A percentile compares a stretch with the other conserved stretches of the same genome.
These are phyloP conservation scores for Hymenoscyphus occultus DNA, from an alignment of 2,329 filamentous ascomycete species.

Conservation along the genomic window DNA sequence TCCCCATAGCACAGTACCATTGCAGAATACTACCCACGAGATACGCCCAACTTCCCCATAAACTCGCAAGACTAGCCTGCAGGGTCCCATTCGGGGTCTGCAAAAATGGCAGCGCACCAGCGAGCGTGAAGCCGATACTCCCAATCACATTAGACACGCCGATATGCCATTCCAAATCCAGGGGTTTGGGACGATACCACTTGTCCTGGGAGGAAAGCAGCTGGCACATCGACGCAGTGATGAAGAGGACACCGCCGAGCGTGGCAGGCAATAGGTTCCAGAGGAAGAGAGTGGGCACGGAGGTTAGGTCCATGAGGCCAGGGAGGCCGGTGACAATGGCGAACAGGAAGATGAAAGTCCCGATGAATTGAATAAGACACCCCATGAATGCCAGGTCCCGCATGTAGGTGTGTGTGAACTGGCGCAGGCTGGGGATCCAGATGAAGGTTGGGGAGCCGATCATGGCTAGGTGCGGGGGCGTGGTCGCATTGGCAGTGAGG, in stretches of 20 bases:
- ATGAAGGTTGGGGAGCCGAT: slow-evolving; percentile 22
- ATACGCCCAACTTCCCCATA: slow-evolving; percentile 29
- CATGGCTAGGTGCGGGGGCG: slow-evolving; percentile 14
- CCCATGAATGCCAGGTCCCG: slow-evolving; percentile 19
- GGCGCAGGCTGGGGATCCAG: slow-evolving; percentile 17
- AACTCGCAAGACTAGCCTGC: slow-evolving; percentile 18
- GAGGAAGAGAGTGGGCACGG: slow-evolving; percentile 11
- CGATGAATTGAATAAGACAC: slow-evolving; percentile 21
- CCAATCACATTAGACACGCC: slow-evolving; percentile 23
- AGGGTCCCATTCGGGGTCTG: slow-evolving; percentile 14
- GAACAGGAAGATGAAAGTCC: slow-evolving; percentile 26
- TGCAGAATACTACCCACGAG: slow-evolving; percentile 24
- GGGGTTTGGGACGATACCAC: slow-evolving; percentile 20
- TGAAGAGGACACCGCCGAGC: slow-evolving; percentile 26
- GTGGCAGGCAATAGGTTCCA: slow-evolving; percentile 25
- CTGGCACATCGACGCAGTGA: slow-evolving; percentile 17
- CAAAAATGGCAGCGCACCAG: slow-evolving; percentile 19
- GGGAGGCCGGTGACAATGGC: slow-evolving; percentile 23
- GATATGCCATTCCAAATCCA: slow-evolving; percentile 21
- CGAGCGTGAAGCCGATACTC: slow-evolving; percentile 24
- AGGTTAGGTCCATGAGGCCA: slow-evolving; percentile 21
- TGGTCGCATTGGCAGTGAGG: slow-evolving; percentile 4
- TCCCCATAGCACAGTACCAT: slow-evolving; percentile 26
- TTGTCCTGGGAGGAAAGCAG: slow-evolving; percentile 17
- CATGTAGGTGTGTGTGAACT: slow-evolving; percentile 17